These are phyloP conservation scores for Eragrostis tef DNA, from an alignment of 202 grass and related monocot genomes.

Conservation along the genomic window DNA sequence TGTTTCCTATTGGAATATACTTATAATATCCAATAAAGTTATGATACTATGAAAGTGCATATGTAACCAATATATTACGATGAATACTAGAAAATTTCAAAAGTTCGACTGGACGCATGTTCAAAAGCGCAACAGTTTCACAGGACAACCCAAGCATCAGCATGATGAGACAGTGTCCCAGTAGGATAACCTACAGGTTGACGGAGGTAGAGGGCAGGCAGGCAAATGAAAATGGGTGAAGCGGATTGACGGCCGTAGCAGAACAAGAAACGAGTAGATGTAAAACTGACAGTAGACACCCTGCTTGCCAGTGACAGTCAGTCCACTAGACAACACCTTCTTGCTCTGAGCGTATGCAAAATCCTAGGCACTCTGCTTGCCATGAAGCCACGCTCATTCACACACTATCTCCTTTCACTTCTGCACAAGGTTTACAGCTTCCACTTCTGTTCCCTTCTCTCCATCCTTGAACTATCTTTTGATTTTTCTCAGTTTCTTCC, in stretches of 20 bases:
- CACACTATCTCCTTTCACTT: not conserved
- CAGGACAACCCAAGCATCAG: too few relatives aligned
- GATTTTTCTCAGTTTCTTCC: not conserved
- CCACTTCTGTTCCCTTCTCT: not conserved
- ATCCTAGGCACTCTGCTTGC: not conserved
- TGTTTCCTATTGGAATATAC: constrained; percentile 5
- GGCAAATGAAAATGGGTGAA: not conserved
- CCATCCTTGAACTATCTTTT: not conserved
- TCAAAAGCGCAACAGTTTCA: too few relatives aligned
- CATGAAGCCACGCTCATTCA: not conserved
- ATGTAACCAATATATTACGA: not conserved
- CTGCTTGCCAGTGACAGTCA: not conserved
- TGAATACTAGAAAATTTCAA: not conserved
- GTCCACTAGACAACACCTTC: not conserved
- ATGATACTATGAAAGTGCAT: not conserved
- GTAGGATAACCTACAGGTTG: not conserved
- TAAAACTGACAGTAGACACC: not conserved
- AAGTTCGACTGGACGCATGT: not conserved
- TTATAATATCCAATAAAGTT: constrained; percentile 15
- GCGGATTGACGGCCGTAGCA: not conserved
- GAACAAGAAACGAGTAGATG: not conserved
- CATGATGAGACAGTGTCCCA: not conserved
- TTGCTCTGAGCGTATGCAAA: not conserved
- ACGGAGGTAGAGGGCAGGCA: not conserved
- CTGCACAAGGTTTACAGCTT: not conserved